A percentile compares a stretch with the other conserved stretches of the same genome.
These are phyloP conservation scores for Furcasterigmium furcatum DNA, from an alignment of 2,329 filamentous ascomycete genomes.

Conservation along the genomic window DNA sequence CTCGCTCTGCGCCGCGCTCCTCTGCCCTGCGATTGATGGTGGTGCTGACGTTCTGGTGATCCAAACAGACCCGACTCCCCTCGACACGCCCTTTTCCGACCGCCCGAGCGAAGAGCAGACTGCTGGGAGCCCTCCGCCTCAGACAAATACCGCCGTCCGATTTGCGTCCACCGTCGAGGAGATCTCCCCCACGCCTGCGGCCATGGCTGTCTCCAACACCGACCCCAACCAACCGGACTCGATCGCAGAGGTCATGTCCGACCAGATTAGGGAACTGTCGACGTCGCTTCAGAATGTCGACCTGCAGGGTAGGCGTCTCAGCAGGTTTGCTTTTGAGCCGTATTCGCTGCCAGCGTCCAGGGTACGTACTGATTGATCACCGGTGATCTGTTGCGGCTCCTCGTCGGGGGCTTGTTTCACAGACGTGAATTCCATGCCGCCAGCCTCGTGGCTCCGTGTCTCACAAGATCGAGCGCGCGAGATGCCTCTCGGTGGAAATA, in stretches of 20 bases:
- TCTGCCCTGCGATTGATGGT: no score
- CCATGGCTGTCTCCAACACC: slow-evolving; percentile 16
- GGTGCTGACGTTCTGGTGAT: neutral
- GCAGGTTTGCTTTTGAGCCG: slow-evolving; percentile 85
- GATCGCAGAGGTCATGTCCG: slow-evolving; percentile 43
- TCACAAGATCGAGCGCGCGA: no score
- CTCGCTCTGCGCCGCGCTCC: neutral
- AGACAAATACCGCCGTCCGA: slow-evolving; percentile 54
- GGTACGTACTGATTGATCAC: slow-evolving; percentile 59
- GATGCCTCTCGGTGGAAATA: no score
- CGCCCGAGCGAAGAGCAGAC: neutral
- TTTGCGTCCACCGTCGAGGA: slow-evolving; percentile 71
- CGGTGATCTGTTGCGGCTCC: no score
- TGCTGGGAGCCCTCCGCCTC: slow-evolving; percentile 1
- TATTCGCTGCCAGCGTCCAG: slow-evolving; percentile 83
- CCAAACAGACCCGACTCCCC: neutral
- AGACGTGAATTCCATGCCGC: neutral
- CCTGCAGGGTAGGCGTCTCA: slow-evolving; percentile 79
- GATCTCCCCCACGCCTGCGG: slow-evolving; percentile 42
- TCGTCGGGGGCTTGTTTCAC: slow-evolving; percentile 1
- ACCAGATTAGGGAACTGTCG: slow-evolving; percentile 70
- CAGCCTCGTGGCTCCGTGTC: neutral
- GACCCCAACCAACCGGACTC: slow-evolving; percentile 20
- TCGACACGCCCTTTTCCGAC: neutral
- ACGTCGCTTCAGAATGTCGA: slow-evolving; percentile 69